Evolutionary conservation across 306 rosid species (phyloP).

Genomic region (Inga leiocalycina): DNA sequence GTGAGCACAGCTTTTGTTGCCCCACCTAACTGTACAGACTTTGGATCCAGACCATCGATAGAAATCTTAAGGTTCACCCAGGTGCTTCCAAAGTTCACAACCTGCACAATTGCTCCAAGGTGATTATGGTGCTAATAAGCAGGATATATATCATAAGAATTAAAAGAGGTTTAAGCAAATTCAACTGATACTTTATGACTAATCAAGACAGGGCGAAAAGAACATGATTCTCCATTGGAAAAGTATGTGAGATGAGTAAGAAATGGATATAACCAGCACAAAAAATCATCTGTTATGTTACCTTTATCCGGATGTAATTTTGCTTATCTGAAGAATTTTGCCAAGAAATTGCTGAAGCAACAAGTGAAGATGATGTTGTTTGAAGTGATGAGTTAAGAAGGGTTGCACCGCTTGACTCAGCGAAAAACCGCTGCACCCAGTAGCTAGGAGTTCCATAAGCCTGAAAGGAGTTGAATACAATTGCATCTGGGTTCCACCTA

Average conservation of each 20-base stretch:
- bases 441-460: conserved; percentile 92
- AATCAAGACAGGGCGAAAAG: background rate
- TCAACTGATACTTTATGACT: background rate
- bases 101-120: conserved; percentile 48
- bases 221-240: conserved; percentile 10
- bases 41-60: conserved; percentile 53
- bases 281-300: conserved; percentile 31
- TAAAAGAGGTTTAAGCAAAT: conserved; percentile 5
- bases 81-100: conserved; percentile 75
- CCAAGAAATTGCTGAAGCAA: conserved; percentile 72
- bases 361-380: conserved; percentile 40
- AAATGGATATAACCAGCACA: conserved; percentile 12
- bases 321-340: conserved; percentile 35
- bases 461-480: conserved; percentile 78
- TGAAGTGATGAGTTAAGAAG: conserved; percentile 61
- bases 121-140: conserved; percentile 9
- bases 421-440: conserved; percentile 78
- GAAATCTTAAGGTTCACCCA: conserved; percentile 57
- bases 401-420: conserved; percentile 81
- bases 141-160: background rate
- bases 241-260: conserved; percentile 4
- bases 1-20: conserved; percentile 67
- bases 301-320: conserved; percentile 64
- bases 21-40: conserved; percentile 48
- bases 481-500: conserved; percentile 95